Base-by-base conservation (phyloP, 805 yeast genomes). In the Ogataea angusta region DNA sequence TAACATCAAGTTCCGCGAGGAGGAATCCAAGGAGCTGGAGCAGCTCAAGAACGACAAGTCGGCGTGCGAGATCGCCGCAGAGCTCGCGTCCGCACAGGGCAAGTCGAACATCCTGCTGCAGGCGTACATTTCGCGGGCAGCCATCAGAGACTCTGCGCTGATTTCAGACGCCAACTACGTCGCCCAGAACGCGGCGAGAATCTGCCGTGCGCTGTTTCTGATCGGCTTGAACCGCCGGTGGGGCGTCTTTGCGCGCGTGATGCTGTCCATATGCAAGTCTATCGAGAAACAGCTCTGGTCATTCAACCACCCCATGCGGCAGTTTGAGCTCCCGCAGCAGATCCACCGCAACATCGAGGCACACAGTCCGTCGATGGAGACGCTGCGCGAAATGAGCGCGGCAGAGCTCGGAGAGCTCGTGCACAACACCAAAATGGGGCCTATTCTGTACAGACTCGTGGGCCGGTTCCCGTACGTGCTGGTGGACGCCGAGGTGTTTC, bases 101-200 rank as follows among this genome's bases (percentile, higher is more conserved):
- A 93, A 93, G 59, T 84, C 96, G 0, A 90, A 91, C 52, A 76
- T 89, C 32, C 70, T 95, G 31, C 64, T 93, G 14, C 99, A 93
- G 60, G 82, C 97, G 0, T 95, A 74, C 59, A 84, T 93, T 22
- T 88, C 97, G 0, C 79, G 81, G 42, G 79, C 88, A 1, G 53
- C 61, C 9, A 76, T 90, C 26, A 77, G 73, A 43, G 96, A 88
- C 43, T 80, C 96, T 3, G 84, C 99, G 0, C 67, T 93, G 43
- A 69, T 77, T 2, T 87, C 97, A 0, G 99, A 93, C 62, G 73
- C 86, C 35, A 85, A 87, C 47, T 93, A 93, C 59, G 95, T 93
- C 42, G 97, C 98, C 1, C 99, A 93, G 56, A 93, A 93, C 56
- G 76, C 97, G 3, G 88, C 91, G 1, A 80, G 99, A 69, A 91